Evolutionary conservation across 2,329 filamentous ascomycete species (phyloP), one percentile per base, ranked within the genome.

Genomic region (Nemania sp.): DNA sequence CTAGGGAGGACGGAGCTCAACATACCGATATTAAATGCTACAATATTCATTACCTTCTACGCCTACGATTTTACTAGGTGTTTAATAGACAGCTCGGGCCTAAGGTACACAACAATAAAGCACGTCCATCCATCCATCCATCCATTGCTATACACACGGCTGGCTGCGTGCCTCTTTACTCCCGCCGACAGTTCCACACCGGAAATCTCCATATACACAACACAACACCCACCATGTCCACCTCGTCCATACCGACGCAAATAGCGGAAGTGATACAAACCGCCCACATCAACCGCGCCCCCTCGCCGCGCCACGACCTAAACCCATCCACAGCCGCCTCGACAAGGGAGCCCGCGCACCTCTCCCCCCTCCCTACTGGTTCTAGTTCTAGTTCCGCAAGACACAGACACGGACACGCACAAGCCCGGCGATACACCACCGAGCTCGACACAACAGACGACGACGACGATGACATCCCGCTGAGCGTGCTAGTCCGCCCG

Each of bases 221-320:
- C n/a, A n/a, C n/a, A n/a, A 43, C n/a, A 35, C 5, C 8, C 10
- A 35, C 43, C 41, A 69, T 67, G 67, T 61, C 67, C n/a, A 64
- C 51, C 64, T 61, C 67, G 11, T 66, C 51, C 2, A 79, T 88
- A 20, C 85, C 89, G 27, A 80, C 89, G 26, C 89, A 96, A 77
- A 82, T 95, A 65, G 92, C 93, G 53, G 92, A 93, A 75, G 91
- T 91, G 38, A 83, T 97, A 72, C 94, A 98, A 80, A 90, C 92
- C 18, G 92, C 90, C 38, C 92, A 92, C 77, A 90, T 97, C 81
- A 91, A 93, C 70, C 87, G 83, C 54, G 77, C 89, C 60, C 94
- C 94, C 0, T 93, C 92, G 45, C 86, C 90, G 5, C 79, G 78
- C 56, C 91, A 93, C 82, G 94, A 97, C 82, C 77, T 93, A 76